Percentiles rank a stretch among this genome's conserved stretches.
Conservation (phyloP, 305 asterid species). For the Plantago lanceolata region DNA sequence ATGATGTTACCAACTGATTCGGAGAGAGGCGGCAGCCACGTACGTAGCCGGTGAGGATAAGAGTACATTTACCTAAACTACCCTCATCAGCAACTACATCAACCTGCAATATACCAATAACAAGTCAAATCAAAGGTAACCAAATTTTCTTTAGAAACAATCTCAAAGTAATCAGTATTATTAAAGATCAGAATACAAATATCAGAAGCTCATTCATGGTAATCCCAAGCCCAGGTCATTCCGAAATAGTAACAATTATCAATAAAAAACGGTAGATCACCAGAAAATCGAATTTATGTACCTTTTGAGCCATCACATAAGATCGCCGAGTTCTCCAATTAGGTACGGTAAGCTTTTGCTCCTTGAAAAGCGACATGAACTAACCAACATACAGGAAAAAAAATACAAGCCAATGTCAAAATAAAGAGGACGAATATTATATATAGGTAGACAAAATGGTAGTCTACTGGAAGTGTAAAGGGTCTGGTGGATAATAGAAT, state of each 20-base stretch:
- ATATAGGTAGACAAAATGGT: conserved; percentile 13
- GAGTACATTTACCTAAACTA: conserved; percentile 52
- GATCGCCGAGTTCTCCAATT: conserved; percentile 85
- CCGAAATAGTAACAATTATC: too few relatives aligned
- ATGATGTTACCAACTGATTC: conserved; percentile 72
- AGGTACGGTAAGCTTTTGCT: conserved; percentile 70
- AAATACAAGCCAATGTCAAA: conserved; percentile 7
- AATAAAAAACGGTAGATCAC: not conserved
- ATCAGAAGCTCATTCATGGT: not conserved
- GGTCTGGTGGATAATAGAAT: too few relatives aligned
- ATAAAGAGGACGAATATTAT: conserved; percentile 10
- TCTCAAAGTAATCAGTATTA: conserved; percentile 3
- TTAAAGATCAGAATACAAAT: not conserved
- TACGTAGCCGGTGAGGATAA: conserved; percentile 79
- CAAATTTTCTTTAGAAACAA: conserved; percentile 5
- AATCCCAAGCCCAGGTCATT: too few relatives aligned
- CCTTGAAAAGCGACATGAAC: conserved; percentile 83
- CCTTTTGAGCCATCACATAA: conserved; percentile 85
- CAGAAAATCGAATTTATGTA: conserved; percentile 20
- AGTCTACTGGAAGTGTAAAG: not conserved
- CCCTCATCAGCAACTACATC: conserved; percentile 43
- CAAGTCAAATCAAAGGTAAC: conserved; percentile 23
- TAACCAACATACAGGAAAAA: conserved; percentile 31
- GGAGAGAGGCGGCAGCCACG: conserved; percentile 70
- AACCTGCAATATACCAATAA: conserved; percentile 42